Percentiles rank a stretch among this genome's conserved stretches.
phyloP scores from a whole-genome alignment of 768 basidiomycete genomes.

The Phlebiopsis gigantea region DNA sequence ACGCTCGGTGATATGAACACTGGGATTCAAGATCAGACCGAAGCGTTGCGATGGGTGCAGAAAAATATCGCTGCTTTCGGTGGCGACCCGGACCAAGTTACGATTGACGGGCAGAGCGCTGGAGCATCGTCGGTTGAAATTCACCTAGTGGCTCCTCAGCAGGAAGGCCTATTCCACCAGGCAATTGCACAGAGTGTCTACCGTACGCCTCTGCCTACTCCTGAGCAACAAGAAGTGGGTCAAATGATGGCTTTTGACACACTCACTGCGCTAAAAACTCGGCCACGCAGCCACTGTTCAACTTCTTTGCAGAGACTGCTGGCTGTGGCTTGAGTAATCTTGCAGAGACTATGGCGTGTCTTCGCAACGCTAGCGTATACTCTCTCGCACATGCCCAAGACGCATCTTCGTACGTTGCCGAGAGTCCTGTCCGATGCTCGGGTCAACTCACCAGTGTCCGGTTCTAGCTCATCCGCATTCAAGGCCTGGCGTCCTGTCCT shows the following conservation, averaged over 20 bases:
- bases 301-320: constrained; percentile 42
- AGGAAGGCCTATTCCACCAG: constrained; percentile 39
- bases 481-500: constrained; percentile 49
- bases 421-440: no score
- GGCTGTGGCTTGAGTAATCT: constrained; percentile 39
- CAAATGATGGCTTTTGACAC: background rate
- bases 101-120: constrained; percentile 57
- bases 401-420: constrained; percentile 37
- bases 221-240: constrained; percentile 47
- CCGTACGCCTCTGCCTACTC: constrained; percentile 43
- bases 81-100: constrained; percentile 35
- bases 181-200: constrained; percentile 63
- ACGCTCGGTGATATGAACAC: constrained; percentile 44
- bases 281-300: constrained; percentile 41
- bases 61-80: constrained; percentile 34
- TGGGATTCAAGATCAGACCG: constrained; percentile 50
- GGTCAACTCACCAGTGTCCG: no score
- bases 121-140: constrained; percentile 52
- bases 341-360: constrained; percentile 35
- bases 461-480: no score
- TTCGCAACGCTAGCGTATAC: constrained; percentile 45
- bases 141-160: constrained; percentile 43
- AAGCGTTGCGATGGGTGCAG: constrained; percentile 36
- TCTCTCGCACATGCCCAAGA: constrained; percentile 54
- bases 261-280: background rate